Base-by-base conservation (phyloP, 1,139 yeast species). In the Saccharomyces hybrid region DNA sequence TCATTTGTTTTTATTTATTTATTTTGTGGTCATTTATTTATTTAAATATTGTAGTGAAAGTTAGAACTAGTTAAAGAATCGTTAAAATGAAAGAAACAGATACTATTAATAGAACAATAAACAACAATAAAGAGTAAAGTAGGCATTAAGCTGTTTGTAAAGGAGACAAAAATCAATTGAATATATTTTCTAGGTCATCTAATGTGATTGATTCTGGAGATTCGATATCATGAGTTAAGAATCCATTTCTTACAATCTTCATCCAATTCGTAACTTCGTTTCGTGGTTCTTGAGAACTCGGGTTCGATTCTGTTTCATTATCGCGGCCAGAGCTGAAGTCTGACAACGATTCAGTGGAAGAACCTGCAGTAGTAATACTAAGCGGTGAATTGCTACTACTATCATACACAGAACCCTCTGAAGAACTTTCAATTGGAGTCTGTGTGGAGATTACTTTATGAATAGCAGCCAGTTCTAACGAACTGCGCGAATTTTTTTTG, bases 131-230 rank as follows among this genome's bases (percentile, higher is more conserved):
- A 48, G 34, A 28, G 27, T 46, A 46, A 46, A 20, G 48, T n/a
- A 25, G 28, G 32, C 28, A 26, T 41, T 31, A 42, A 20, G 47
- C 16, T 31, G 14, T 20, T 34, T 23, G 28, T 20, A 28, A 25
- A 47, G 8, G 41, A 46, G 50, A 41, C 46, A 54, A 41, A 52
- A 49, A 28, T 70, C 63, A 78, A 51, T 74, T 71, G 65, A 85
- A 84, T 66, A 85, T 76, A 59, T 80, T 80, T 66, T 86, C 95
- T 61, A 86, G 73, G 63, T 86, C 93, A 49, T 87, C 84, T 64
- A 86, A 75, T 48, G 88, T 81, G 34, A 83, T 77, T 61, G 85
- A 86, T 72, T 86, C 95, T 7, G 95, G 95, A 47, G 87, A 77
- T 30, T 83, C 86, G 61, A 86, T 85, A 60, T 86, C 91, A 67